Base-by-base conservation (phyloP, 768 basidiomycete genomes). In the Lentinula sp. region DNA sequence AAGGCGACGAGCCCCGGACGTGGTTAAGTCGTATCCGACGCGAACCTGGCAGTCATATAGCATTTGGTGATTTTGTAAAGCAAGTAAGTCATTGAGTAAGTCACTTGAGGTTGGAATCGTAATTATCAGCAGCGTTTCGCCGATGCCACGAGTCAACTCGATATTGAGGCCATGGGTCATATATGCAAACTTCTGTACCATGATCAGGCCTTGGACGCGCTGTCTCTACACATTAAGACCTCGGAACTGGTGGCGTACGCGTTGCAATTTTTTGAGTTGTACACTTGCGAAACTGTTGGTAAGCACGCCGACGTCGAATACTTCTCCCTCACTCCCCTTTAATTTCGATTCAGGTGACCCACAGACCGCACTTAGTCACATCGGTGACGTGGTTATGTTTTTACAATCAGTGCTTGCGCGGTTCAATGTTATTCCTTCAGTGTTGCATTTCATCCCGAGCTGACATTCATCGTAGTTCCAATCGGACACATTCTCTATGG, bases 271-370 rank as follows among this genome's bases (percentile, higher is more conserved):
- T 72, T 91, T 46, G 83, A 89, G 60, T 80, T 85, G 45, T 91
- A 88, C 65, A 90, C 91, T 66, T 91, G 87, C 63, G 90, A 91
- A 67, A 87, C 85, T 20, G 86, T 93, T 36, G 91, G 91, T 88
- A 69, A 28, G 86, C 76, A 60, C 41, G 36, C 64, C 62, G 20
- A 35, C 43, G 37, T 39, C 37, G 13, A 39, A 39, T 6, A 39
- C 7, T 13, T 43, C 46, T 9, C 16, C 42, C 10, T 1, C 48
- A 20, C 50, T 9, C 8, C 23, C 10, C 41, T 23, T 8, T 12
- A 59, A 57, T 32, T 61, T 59, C 42, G 41, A 16, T 18, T 59
- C 63, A 93, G 91, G 91, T 51, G 91, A 93, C 71, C 91, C 91
- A 16, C 91, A 92, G 71, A 88, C 86, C 16, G 91, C 91, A 4